phyloP scores from a whole-genome alignment of 1,139 yeast genomes.

The Yamadazyma siamensis region DNA sequence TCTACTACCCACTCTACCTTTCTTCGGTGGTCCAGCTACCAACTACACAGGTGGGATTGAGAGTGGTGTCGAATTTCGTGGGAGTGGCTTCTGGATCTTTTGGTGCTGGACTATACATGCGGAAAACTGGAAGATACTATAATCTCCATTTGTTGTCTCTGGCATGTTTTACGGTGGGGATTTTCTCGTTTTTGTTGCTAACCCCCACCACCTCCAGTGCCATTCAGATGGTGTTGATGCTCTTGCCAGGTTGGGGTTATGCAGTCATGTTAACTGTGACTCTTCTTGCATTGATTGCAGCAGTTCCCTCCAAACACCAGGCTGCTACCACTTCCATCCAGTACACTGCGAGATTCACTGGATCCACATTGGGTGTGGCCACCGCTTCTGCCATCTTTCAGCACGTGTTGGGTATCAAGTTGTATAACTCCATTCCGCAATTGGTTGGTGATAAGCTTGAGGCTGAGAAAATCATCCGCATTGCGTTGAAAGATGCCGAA shows the following conservation, averaged over 20 bases:
- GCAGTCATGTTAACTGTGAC: constrained; percentile 65
- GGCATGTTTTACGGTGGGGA: constrained; percentile 44
- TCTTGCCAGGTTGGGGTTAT: constrained; percentile 56
- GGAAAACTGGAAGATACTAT: constrained; percentile 64
- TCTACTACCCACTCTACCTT: constrained; percentile 63
- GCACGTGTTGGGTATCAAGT: constrained; percentile 22
- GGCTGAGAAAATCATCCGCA: constrained; percentile 41
- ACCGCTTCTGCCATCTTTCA: constrained; percentile 65
- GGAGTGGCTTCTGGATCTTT: constrained; percentile 71
- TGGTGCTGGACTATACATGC: constrained; percentile 69
- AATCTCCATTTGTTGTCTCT: constrained; percentile 45
- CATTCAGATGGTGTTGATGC: constrained; percentile 29
- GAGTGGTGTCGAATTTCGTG: constrained; percentile 63
- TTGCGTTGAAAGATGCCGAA: constrained; percentile 56
- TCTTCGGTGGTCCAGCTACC: constrained; percentile 53
- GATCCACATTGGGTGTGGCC: constrained; percentile 71
- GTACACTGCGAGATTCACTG: constrained; percentile 71
- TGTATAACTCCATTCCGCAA: constrained; percentile 19
- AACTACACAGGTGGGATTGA: constrained; percentile 59
- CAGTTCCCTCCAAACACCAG: constrained; percentile 58
- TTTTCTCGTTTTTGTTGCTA: constrained; percentile 32
- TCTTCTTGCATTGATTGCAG: constrained; percentile 62
- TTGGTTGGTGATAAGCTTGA: constrained; percentile 28
- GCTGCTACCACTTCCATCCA: constrained; percentile 76
- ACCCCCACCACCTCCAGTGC: constrained; percentile 40